phyloP scores from a whole-genome alignment of 176 grass and related monocot genomes.

The Thalia dealbata region DNA sequence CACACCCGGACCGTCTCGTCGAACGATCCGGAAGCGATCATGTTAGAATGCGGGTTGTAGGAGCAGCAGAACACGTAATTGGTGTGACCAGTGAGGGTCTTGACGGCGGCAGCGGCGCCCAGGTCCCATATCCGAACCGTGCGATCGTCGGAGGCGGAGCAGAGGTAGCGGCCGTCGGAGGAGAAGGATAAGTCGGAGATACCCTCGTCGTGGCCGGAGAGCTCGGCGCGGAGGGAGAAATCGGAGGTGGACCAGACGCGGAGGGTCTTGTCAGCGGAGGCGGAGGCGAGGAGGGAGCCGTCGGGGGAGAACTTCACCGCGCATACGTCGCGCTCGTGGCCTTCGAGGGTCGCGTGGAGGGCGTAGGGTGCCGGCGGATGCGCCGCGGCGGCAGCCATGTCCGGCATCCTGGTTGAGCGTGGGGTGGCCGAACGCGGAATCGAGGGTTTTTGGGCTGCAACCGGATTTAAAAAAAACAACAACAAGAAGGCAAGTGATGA shows the following conservation, averaged over 20 bases:
- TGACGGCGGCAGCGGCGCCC: background rate
- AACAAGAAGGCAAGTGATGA: too few relatives aligned
- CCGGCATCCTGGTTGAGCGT: background rate
- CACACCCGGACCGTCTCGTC: conserved; percentile 9
- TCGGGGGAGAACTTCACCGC: conserved; percentile 7
- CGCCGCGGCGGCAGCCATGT: background rate
- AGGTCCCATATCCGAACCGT: conserved; percentile 11
- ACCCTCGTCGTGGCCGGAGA: conserved; percentile 10
- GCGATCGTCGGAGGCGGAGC: conserved; percentile 16
- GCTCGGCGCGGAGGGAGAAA: background rate
- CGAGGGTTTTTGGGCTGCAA: too few relatives aligned
- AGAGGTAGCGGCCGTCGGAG: conserved; percentile 9
- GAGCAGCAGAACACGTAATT: conserved; percentile 8
- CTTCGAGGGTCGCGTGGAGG: background rate
- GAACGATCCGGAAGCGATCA: conserved; percentile 7
- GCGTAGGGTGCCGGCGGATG: background rate
- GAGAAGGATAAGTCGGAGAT: conserved; percentile 10
- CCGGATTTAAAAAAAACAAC: too few relatives aligned
- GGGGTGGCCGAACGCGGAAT: too few relatives aligned
- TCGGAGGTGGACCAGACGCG: conserved; percentile 8
- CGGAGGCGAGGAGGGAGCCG: conserved; percentile 11
- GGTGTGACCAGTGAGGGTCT: conserved; percentile 10
- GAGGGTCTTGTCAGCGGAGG: conserved; percentile 4
- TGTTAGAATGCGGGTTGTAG: conserved; percentile 5
- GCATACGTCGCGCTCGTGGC: background rate